These are phyloP conservation scores for Protomyces gravidus DNA, from an alignment of 1,139 yeast genomes.

Conservation along the genomic window DNA sequence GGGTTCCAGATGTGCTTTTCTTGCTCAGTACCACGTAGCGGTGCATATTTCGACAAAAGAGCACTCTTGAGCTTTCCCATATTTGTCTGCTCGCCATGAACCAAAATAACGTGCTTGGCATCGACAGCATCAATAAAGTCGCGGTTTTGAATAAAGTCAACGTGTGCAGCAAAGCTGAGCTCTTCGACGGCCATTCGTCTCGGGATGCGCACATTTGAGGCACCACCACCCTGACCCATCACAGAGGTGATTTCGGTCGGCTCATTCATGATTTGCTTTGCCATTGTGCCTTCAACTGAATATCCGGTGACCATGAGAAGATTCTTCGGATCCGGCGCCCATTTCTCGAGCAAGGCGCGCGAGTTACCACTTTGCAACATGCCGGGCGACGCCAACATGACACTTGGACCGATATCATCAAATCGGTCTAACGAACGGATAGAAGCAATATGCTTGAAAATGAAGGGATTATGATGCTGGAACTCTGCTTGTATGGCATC, in stretches of 20 bases:
- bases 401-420: constrained; percentile 93
- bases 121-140: constrained; percentile 83
- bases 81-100: constrained; percentile 97
- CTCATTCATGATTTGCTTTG: constrained; percentile 78
- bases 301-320: constrained; percentile 88
- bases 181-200: constrained; percentile 88
- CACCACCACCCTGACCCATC: constrained; percentile 57
- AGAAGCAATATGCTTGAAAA: constrained; percentile 78
- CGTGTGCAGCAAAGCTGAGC: constrained; percentile 97
- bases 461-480: constrained; percentile 81
- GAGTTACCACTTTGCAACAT: constrained; percentile 96
- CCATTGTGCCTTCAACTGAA: constrained; percentile 98
- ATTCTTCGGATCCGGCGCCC: constrained; percentile 97
- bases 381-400: constrained; percentile 95
- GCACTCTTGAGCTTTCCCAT: constrained; percentile 98
- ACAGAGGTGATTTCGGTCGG: constrained; percentile 80
- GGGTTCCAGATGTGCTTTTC: constrained; percentile 95
- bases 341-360: constrained; percentile 79
- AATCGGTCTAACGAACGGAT: constrained; percentile 74
- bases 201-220: constrained; percentile 53
- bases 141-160: constrained; percentile 88
- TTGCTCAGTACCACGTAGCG: constrained; percentile 75
- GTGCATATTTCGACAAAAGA: constrained; percentile 74
- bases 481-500: constrained; percentile 77
- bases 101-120: constrained; percentile 65